Conservation (phyloP, 305 asterid species). For the Coffea humblotiana region DNA sequence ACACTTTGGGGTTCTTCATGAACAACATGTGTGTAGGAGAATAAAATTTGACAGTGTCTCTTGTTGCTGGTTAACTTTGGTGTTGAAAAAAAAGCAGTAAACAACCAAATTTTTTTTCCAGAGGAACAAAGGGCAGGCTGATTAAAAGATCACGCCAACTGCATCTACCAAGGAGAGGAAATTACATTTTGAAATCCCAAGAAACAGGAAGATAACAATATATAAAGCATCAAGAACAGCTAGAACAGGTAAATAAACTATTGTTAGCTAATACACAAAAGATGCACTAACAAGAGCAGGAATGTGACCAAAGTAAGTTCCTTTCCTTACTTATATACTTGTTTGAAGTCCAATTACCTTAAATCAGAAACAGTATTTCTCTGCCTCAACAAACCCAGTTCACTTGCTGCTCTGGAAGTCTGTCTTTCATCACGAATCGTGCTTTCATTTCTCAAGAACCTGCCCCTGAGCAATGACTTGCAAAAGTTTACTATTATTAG, state of each 20-base stretch:
- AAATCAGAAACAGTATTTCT: conserved; percentile 70
- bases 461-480: conserved; percentile 80
- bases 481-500: conserved; percentile 14
- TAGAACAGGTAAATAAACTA: background rate
- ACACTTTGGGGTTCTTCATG: background rate
- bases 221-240: background rate
- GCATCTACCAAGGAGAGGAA: background rate
- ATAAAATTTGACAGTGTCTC: background rate
- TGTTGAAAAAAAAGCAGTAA: background rate
- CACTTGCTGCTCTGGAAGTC: conserved; percentile 59
- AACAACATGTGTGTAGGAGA: background rate
- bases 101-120: background rate
- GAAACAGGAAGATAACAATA: background rate
- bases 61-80: background rate
- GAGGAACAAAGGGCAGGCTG: background rate
- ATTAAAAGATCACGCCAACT: background rate
- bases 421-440: conserved; percentile 47
- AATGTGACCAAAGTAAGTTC: background rate
- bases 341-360: conserved; percentile 44
- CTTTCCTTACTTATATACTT: background rate
- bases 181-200: background rate
- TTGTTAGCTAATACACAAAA: background rate
- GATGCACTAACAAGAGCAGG: background rate
- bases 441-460: conserved; percentile 66
- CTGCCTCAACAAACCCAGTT: conserved; percentile 68